Percentiles rank a stretch among this genome's conserved stretches.
phyloP scores from a whole-genome alignment of 768 basidiomycete species.

The Zangia roseola region DNA sequence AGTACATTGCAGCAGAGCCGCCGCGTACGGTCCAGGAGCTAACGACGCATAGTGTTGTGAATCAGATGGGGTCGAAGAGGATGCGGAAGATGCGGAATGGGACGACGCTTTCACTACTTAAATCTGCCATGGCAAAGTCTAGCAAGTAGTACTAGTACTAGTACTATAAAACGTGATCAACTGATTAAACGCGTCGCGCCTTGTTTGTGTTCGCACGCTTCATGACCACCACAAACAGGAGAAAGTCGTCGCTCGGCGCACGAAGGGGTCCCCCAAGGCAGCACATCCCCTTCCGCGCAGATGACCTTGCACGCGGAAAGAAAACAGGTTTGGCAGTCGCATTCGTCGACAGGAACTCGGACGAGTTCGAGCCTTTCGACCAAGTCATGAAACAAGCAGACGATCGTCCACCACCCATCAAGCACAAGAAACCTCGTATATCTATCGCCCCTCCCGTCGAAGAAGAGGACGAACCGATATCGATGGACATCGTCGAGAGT shows the following conservation, averaged over 20 bases:
- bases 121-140: constrained; percentile 18
- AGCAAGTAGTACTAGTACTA: background rate
- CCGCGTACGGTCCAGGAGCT: constrained; percentile 20
- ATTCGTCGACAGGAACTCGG: constrained; percentile 69
- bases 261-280: constrained; percentile 61
- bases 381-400: constrained; percentile 70
- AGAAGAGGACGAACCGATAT: constrained; percentile 62
- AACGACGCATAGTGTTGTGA: constrained; percentile 11
- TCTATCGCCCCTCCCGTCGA: constrained; percentile 33
- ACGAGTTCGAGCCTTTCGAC: constrained; percentile 82
- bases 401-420: constrained; percentile 56
- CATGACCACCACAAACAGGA: constrained; percentile 16
- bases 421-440: constrained; percentile 50
- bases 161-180: constrained; percentile 20
- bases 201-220: constrained; percentile 25
- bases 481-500: constrained; percentile 79
- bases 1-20: constrained; percentile 42
- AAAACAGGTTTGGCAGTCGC: constrained; percentile 72
- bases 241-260: constrained; percentile 40
- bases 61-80: constrained; percentile 1
- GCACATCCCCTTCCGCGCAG: constrained; percentile 76
- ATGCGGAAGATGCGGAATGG: background rate
- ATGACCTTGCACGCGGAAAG: constrained; percentile 76
- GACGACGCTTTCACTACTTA: constrained; percentile 15
- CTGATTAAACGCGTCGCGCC: constrained; percentile 23